These are phyloP conservation scores for Pleomassaria siparia DNA, from an alignment of 2,329 filamentous ascomycete species.

Conservation along the genomic window DNA sequence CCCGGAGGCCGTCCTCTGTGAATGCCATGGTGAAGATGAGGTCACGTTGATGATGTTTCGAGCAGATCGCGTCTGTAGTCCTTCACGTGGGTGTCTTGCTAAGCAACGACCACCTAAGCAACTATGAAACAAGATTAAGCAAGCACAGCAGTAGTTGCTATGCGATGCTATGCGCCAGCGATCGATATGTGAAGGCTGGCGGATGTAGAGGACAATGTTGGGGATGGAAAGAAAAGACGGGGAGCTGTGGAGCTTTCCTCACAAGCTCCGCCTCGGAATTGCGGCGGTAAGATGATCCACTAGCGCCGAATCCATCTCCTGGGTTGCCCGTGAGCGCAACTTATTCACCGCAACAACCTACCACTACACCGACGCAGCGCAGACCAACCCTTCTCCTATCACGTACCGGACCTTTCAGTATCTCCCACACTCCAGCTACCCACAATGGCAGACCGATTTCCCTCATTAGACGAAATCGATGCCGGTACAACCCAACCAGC, in stretches of 20 bases:
- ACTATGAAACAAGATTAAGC: conserved; percentile 2
- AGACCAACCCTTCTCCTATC: conserved; percentile 11
- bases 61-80: background rate
- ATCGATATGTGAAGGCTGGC: background rate
- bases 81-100: background rate
- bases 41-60: conserved; percentile 21
- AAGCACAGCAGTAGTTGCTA: conserved; percentile 9
- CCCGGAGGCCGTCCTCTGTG: conserved; percentile 90
- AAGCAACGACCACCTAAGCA: background rate
- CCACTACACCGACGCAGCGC: conserved; percentile 12
- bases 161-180: conserved; percentile 1
- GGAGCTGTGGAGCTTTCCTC: background rate
- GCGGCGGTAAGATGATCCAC: background rate
- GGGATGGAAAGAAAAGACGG: conserved; percentile 14
- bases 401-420: background rate
- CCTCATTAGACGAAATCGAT: conserved; percentile 56
- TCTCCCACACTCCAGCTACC: background rate
- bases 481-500: conserved; percentile 43
- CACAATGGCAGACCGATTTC: conserved; percentile 55
- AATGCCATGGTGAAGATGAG: conserved; percentile 70
- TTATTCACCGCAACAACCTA: conserved; percentile 12
- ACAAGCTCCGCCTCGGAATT: background rate
- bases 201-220: conserved; percentile 6
- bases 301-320: background rate
- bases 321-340: conserved; percentile 5